Base-by-base conservation (phyloP, 192 early-diverging fungal species). In the Obelidium mucronatum region DNA sequence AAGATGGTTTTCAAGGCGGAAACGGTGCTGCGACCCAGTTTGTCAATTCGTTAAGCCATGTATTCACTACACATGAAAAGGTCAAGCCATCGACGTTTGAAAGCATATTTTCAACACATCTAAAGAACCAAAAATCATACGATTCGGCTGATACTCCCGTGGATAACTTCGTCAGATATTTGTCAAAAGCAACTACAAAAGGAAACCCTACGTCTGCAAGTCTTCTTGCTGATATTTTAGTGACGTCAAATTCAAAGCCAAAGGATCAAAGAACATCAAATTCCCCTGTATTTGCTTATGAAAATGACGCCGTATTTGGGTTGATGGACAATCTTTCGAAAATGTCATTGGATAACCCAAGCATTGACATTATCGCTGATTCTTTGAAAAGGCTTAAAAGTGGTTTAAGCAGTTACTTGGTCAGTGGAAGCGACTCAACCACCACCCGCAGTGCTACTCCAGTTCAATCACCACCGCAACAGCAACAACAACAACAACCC, bases 161-260 rank as follows among this genome's bases (percentile, higher is more conserved):
- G 22, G 40, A 11, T 28, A 6, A 52, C 8, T 69, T 69, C 48
- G 30, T 33, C 13, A 69, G 53, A 2, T 69, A 52, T 53, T 22
- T 69, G 8, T 31, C 67, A 1, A 52, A 24, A 13, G 13, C 40
- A 19, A 69, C 26, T 28, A 19, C 28, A 22, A 0, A 28, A 44
- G 67, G 67, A 44, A 69, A 69, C 33, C 67, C 67, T 52, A 26
- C 67, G 8, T 44, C 67, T 13, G 40, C 67, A 3, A 31, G 48
- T 22, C 22, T 69, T 11, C 67, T 69, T 52, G 67, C 67, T 26
- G 67, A 69, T 24, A 52, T 69, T 22, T 69, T 69, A 22, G 48
- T 53, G 24, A n/a, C 40, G 1, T 65, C 30, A 19, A 37, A 17
- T 26, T 17, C n/a, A n/a, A n/a, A n/a, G n/a, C 17, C 15, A 65